Conservation (phyloP, 768 basidiomycete species). For the Neoboletus subvelutipes region DNA sequence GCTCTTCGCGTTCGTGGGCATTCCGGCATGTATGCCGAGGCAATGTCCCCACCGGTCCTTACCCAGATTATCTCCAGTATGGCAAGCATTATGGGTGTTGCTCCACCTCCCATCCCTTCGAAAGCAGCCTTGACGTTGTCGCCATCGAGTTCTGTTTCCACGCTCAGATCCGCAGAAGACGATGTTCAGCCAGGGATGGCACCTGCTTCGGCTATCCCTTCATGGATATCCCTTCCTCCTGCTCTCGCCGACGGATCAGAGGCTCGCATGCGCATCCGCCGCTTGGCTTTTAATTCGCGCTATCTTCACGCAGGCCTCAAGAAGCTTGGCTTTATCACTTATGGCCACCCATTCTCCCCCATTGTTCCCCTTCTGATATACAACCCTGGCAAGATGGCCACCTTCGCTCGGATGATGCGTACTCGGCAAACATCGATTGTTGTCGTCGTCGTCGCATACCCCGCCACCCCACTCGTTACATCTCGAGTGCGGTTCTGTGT, state of each 20-base stretch:
- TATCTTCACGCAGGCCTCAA: slow-evolving; percentile 85
- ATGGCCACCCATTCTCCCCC: slow-evolving; percentile 87
- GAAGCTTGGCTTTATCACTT: slow-evolving; percentile 96
- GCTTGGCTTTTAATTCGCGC: slow-evolving; percentile 93
- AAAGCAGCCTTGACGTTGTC: slow-evolving; percentile 26
- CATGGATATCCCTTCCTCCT: slow-evolving; percentile 77
- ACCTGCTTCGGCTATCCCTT: slow-evolving; percentile 60
- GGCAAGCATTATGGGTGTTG: slow-evolving; percentile 94
- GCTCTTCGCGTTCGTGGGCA: slow-evolving; percentile 79
- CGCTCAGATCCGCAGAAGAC: slow-evolving; percentile 38
- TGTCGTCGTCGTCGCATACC: slow-evolving; percentile 88
- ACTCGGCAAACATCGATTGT: slow-evolving; percentile 73
- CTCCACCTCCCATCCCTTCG: slow-evolving; percentile 36
- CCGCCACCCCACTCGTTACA: slow-evolving; percentile 86
- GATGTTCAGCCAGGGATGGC: slow-evolving; percentile 68
- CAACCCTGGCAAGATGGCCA: slow-evolving; percentile 90
- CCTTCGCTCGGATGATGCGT: slow-evolving; percentile 89
- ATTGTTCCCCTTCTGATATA: slow-evolving; percentile 92
- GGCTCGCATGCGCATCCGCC: slow-evolving; percentile 75
- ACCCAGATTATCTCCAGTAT: slow-evolving; percentile 90
- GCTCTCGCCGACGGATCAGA: slow-evolving; percentile 79
- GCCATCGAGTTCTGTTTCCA: slow-evolving; percentile 31
- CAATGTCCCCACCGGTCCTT: slow-evolving; percentile 87
- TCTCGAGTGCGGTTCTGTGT: slow-evolving; percentile 92
- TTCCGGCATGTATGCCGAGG: slow-evolving; percentile 83